Conservation (phyloP, 1,284 basidiomycete genomes). For the Ceratobasidium theobromae region DNA sequence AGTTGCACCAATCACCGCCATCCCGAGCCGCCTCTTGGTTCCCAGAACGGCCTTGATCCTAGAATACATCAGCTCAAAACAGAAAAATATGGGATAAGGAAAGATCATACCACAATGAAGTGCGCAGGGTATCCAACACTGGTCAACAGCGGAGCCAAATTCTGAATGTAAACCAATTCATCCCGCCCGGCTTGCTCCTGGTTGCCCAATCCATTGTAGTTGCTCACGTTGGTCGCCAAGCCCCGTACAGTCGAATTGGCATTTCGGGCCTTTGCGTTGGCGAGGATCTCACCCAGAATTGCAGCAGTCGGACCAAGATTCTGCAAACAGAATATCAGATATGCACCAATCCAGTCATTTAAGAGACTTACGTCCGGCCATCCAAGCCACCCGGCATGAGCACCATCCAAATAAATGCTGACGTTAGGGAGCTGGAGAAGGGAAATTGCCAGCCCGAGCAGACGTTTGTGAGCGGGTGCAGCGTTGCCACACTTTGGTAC, state of each 20-base stretch:
- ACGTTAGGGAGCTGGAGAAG: slow-evolving; percentile 31
- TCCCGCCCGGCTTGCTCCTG: slow-evolving; percentile 33
- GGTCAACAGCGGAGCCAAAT: slow-evolving; percentile 27
- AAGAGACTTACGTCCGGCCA: slow-evolving; percentile 32
- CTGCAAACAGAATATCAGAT: background rate
- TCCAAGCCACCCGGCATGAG: slow-evolving; percentile 35
- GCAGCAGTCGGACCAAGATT: slow-evolving; percentile 33
- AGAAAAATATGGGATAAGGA: background rate
- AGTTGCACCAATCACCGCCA: slow-evolving; percentile 38
- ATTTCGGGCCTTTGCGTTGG: slow-evolving; percentile 25
- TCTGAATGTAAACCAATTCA: slow-evolving; percentile 32
- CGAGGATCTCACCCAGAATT: slow-evolving; percentile 30
- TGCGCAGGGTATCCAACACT: slow-evolving; percentile 32
- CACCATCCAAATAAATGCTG: slow-evolving; percentile 33
- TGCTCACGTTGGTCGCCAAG: slow-evolving; percentile 30
- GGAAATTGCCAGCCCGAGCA: slow-evolving; percentile 18
- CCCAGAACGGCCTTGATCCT: slow-evolving; percentile 35
- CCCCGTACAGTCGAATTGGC: slow-evolving; percentile 31
- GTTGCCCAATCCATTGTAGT: slow-evolving; percentile 35
- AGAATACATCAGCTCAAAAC: background rate
- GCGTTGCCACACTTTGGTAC: slow-evolving; percentile 35
- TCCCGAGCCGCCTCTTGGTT: slow-evolving; percentile 34
- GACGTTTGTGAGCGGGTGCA: slow-evolving; percentile 34
- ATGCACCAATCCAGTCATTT: background rate
- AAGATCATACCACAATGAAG: slow-evolving; percentile 24